phyloP scores from a whole-genome alignment of 208 protist genomes.

The Trichomonas vaginalis region DNA sequence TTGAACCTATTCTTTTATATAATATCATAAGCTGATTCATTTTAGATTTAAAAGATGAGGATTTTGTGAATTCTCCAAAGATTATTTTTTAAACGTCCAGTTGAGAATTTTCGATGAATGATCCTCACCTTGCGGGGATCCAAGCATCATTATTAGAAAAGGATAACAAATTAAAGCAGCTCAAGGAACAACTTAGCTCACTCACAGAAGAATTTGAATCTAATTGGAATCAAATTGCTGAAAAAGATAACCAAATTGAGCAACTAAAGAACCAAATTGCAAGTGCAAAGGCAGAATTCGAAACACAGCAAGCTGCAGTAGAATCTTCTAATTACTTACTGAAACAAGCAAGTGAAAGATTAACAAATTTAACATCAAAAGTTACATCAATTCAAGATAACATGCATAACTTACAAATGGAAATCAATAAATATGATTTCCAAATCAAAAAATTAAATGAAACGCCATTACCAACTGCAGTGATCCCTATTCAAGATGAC shows the following conservation, averaged over 20 bases:
- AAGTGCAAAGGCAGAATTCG: not conserved
- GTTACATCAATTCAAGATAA: not conserved
- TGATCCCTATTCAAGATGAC: not conserved
- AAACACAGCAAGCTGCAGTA: not conserved
- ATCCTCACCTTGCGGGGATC: not conserved
- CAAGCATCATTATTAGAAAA: not conserved
- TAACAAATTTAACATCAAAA: not conserved
- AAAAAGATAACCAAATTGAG: not conserved
- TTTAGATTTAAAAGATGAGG: too few species aligned
- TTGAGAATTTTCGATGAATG: too few species aligned
- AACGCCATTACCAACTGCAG: not conserved
- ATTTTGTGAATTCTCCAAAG: too few species aligned
- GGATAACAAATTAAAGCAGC: not conserved
- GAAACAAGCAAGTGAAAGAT: not conserved
- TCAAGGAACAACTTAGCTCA: not conserved
- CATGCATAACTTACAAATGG: not conserved
- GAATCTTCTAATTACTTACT: not conserved
- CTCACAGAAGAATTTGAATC: not conserved
- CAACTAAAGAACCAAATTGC: not conserved
- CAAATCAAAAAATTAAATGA: not conserved
- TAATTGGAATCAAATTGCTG: not conserved
- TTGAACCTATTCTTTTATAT: too few species aligned
- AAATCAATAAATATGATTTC: not conserved
- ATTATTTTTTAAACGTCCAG: too few species aligned
- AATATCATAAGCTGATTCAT: too few species aligned